Conservation (phyloP, 2,329 filamentous ascomycete genomes). For the Tolypocladium nubicola region DNA sequence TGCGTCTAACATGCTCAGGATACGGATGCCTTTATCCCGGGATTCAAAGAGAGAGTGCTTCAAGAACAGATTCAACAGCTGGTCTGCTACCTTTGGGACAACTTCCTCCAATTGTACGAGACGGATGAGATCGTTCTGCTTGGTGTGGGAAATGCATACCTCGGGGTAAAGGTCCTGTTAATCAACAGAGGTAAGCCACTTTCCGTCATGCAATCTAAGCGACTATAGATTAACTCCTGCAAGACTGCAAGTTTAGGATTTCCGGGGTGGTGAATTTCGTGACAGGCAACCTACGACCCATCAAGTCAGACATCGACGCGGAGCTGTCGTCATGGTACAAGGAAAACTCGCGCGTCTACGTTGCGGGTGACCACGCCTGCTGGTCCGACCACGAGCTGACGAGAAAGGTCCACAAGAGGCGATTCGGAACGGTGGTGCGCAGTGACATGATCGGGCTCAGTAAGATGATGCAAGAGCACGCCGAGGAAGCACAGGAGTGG, state of each 20-base stretch:
- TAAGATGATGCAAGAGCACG: constrained; percentile 47
- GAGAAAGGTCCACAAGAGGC: constrained; percentile 47
- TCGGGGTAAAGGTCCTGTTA: constrained; percentile 72
- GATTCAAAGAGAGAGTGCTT: constrained; percentile 33
- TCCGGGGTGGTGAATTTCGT: constrained; percentile 74
- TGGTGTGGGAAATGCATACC: constrained; percentile 81
- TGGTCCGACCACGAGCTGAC: constrained; percentile 56
- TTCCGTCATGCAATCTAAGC: background rate
- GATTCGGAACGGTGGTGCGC: constrained; percentile 48
- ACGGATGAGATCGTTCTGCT: constrained; percentile 71
- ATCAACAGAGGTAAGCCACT: constrained; percentile 57
- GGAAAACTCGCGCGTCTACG: constrained; percentile 68
- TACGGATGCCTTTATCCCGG: constrained; percentile 34
- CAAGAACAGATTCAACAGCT: constrained; percentile 60
- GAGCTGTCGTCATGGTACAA: constrained; percentile 73
- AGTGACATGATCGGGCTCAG: constrained; percentile 38
- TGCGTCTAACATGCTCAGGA: constrained; percentile 23
- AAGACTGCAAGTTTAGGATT: constrained; percentile 56
- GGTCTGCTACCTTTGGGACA: constrained; percentile 88
- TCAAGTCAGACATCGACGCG: constrained; percentile 70
- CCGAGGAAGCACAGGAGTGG: constrained; percentile 40
- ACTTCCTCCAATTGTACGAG: constrained; percentile 75
- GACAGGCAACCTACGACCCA: constrained; percentile 62
- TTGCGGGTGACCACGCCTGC: constrained; percentile 63
- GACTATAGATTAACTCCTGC: constrained; percentile 6